Evolutionary conservation across 148 eudicot species (phyloP), one percentile per base, ranked within the genome.

Genomic region (Diospyros kaki): DNA sequence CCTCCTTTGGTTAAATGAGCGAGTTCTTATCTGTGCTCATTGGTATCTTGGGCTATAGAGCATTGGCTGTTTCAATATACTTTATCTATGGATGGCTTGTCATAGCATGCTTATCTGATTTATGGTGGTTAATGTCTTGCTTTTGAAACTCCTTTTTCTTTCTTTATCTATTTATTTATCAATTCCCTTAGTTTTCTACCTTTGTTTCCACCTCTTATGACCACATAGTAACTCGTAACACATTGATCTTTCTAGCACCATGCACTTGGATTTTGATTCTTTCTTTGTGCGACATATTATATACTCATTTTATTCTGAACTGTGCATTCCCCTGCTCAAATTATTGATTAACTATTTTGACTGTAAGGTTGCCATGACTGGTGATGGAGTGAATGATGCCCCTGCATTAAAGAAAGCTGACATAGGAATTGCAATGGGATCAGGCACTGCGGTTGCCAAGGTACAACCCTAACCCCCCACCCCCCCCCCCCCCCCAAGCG

Each of bases 361-460:
- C 77, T 28, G 39, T 48, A 78, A 96, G 99, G 99, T 96, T 79
- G 99, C 99, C 64, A 96, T 96, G 99, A 96, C 99, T 76, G 99
- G 99, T 72, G 99, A 96, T 81, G 99, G 99, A 66, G 99, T 96
- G 42, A 93, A 96, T 83, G 99, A 96, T 86, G 98, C 99, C 76
- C 99, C 99, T 75, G 99, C 99, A 66, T 75, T 96, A 56, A 96
- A 93, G 86, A 96, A 96, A 85, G 99, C 99, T 39, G 85, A 96
- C 85, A 96, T 96, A 60, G 99, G 99, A 58, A 87, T 96, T 86
- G 93, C 99, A 78, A 96, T 96, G 99, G 99, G 99, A 78, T 93
- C 99, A 46, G 99, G 99, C 77, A 96, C 98, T 44, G 98, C 98
- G 76, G 99, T 96, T 76, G 97, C 99, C 68, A 96, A 96, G 99